These are phyloP conservation scores for Acacia acuminata DNA, from an alignment of 306 rosid genomes.

Conservation along the genomic window DNA sequence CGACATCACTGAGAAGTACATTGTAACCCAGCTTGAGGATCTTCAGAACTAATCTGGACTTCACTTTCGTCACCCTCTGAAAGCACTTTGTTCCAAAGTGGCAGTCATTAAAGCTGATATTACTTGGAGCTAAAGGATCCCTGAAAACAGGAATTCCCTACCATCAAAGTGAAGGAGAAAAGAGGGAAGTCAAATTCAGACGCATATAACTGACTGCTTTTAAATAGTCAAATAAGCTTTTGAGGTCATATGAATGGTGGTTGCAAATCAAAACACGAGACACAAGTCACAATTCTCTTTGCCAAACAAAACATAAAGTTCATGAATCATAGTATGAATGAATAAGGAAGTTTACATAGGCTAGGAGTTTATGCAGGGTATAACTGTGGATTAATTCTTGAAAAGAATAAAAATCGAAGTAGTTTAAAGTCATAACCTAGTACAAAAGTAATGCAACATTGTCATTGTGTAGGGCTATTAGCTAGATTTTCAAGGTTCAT, in stretches of 20 bases:
- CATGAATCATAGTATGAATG: conserved; percentile 12
- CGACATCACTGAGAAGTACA: conserved; percentile 92
- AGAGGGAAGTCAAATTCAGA: conserved; percentile 11
- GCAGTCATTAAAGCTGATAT: conserved; percentile 77
- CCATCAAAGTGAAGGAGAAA: conserved; percentile 14
- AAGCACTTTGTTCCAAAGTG: conserved; percentile 95
- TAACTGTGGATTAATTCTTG: background rate
- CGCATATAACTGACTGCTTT: conserved; percentile 1
- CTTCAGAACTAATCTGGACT: conserved; percentile 80
- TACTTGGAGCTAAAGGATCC: conserved; percentile 70
- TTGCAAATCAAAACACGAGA: background rate
- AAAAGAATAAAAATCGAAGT: background rate
- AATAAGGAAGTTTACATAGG: background rate
- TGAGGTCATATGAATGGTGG: background rate
- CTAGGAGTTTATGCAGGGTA: background rate
- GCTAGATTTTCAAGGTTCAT: conserved; percentile 1
- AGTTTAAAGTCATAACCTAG: background rate
- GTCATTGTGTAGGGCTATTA: background rate
- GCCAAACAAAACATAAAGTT: background rate
- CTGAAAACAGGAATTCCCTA: conserved; percentile 88
- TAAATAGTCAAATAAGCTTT: conserved; percentile 20
- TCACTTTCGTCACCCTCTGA: conserved; percentile 95
- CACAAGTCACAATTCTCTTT: background rate
- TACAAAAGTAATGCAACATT: background rate
- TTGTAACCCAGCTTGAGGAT: conserved; percentile 86